Conservation (phyloP, 441 rosid genomes). For the Bruguiera hainesii region DNA sequence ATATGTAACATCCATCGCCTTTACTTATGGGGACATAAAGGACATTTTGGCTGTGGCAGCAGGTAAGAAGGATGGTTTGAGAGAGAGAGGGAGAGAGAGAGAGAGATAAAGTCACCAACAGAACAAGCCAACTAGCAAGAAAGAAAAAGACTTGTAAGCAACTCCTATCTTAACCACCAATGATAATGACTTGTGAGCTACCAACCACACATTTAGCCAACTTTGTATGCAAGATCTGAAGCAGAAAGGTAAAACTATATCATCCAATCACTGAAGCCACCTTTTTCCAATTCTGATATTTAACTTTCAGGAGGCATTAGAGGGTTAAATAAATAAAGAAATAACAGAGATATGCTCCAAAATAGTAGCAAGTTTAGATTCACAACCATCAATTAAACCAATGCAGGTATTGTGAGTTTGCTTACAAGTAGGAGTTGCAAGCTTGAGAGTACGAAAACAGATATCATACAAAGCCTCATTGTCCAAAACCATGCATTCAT, state of each 20-base stretch:
- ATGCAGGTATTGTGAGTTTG: conserved; percentile 1
- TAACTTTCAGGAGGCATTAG: neutral
- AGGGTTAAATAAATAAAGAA: neutral
- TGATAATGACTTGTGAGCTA: conserved; percentile 13
- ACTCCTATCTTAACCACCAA: conserved; percentile 10
- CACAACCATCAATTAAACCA: neutral
- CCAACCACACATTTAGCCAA: conserved; percentile 2
- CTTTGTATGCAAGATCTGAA: neutral
- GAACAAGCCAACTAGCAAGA: neutral
- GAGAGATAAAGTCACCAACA: neutral
- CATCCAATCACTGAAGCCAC: neutral
- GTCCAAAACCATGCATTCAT: conserved; percentile 59
- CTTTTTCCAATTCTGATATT: neutral
- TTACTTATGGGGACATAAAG: conserved; percentile 13
- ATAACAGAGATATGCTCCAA: neutral
- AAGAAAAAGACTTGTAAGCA: conserved; percentile 7
- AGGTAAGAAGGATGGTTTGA: neutral
- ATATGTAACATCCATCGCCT: neutral
- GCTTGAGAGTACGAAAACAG: conserved; percentile 55
- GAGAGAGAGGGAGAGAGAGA: neutral
- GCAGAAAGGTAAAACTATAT: neutral
- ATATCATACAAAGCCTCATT: conserved; percentile 51
- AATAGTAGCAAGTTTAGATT: neutral
- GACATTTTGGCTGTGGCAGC: neutral
- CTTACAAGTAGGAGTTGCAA: conserved; percentile 51